Conservation (phyloP, 2,329 filamentous ascomycete species). For the Dendrostoma leiphaemia region DNA sequence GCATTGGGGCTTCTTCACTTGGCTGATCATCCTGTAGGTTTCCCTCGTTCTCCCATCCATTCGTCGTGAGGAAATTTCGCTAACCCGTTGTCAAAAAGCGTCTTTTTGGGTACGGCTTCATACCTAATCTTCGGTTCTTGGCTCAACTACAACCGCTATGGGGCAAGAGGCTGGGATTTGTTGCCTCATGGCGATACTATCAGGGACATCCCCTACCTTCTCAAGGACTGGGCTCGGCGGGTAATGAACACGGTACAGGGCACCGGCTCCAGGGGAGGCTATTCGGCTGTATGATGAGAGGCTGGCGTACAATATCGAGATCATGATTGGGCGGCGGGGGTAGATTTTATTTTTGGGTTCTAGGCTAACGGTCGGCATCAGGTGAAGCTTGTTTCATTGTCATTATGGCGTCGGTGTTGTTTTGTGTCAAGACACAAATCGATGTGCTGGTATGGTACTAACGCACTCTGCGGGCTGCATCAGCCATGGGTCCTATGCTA, state of each 20-base stretch:
- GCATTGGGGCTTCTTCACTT: slow-evolving; percentile 95
- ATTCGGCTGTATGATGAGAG: slow-evolving; percentile 75
- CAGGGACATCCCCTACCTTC: slow-evolving; percentile 85
- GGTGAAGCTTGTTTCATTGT: slow-evolving; percentile 5
- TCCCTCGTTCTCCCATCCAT: not conserved
- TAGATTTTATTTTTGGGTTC: not conserved
- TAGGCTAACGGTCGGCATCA: slow-evolving; percentile 11
- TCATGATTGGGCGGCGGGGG: too few relatives aligned
- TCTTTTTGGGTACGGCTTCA: slow-evolving; percentile 79
- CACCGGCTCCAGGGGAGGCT: slow-evolving; percentile 80
- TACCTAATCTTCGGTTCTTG: slow-evolving; percentile 98
- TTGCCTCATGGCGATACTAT: slow-evolving; percentile 90
- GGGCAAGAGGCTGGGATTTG: slow-evolving; percentile 91
- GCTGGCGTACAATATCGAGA: too few relatives aligned
- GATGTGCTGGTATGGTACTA: not conserved
- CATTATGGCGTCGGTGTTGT: slow-evolving; percentile 2
- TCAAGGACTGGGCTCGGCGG: slow-evolving; percentile 82
- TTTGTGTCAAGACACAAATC: not conserved
- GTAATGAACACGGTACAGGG: slow-evolving; percentile 84
- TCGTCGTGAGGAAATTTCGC: not conserved
- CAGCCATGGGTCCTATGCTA: too few relatives aligned
- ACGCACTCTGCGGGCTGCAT: too few relatives aligned
- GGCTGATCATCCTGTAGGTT: slow-evolving; percentile 87
- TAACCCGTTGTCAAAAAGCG: slow-evolving; percentile 44
- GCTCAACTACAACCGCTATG: slow-evolving; percentile 98